Conservation (phyloP, 768 basidiomycete species). For the Cyclocybe cylindracea region DNA sequence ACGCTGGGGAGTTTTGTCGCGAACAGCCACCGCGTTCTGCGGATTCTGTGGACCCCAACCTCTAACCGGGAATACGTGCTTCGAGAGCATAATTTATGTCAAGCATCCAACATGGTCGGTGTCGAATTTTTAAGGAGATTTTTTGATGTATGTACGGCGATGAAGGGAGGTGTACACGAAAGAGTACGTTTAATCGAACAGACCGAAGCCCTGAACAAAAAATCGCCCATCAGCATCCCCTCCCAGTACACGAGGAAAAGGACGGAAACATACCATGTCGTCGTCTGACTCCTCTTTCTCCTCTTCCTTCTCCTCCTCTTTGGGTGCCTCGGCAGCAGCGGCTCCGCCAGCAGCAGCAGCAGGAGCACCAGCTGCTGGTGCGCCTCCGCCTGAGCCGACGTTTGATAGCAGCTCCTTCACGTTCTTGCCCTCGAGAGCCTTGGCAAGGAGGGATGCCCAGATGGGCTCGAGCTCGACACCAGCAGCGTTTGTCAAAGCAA, state of each 20-base stretch:
- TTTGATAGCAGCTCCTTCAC: slow-evolving; percentile 94
- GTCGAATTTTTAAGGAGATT: slow-evolving; percentile 13
- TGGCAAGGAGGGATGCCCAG: slow-evolving; percentile 96
- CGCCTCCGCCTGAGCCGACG: slow-evolving; percentile 91
- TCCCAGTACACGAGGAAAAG: not conserved
- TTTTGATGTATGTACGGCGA: slow-evolving; percentile 16
- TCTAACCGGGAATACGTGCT: no score
- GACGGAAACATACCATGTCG: slow-evolving; percentile 72
- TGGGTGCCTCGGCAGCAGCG: slow-evolving; percentile 71
- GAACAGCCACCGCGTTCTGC: no score
- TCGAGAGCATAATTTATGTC: no score
- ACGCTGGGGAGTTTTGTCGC: no score
- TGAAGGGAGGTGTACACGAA: slow-evolving; percentile 11
- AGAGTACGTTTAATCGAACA: slow-evolving; percentile 75
- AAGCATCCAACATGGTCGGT: no score
- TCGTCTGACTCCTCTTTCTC: slow-evolving; percentile 91
- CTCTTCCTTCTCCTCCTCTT: slow-evolving; percentile 84
- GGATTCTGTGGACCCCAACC: no score
- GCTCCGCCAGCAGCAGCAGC: slow-evolving; percentile 60
- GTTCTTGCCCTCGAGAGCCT: slow-evolving; percentile 97
- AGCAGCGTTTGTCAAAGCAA: slow-evolving; percentile 82
- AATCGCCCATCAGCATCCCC: not conserved
- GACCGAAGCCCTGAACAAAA: slow-evolving; percentile 80
- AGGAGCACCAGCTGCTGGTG: slow-evolving; percentile 65
- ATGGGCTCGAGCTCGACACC: slow-evolving; percentile 89